phyloP scores from a whole-genome alignment of 441 rosid species.

The Aleurites moluccanus region DNA sequence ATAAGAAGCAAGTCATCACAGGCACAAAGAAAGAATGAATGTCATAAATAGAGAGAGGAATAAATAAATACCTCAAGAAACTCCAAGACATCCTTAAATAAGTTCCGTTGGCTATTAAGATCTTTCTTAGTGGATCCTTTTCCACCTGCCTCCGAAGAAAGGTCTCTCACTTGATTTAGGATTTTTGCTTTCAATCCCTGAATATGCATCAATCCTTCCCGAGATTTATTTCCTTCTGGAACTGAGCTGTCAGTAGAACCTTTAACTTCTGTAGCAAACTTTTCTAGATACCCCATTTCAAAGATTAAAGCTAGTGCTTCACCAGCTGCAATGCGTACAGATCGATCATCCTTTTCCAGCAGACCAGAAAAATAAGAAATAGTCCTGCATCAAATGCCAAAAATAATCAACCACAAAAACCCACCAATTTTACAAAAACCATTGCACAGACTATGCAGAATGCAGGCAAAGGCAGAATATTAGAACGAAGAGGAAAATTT shows the following conservation, averaged over 20 bases:
- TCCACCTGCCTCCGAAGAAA: slow-evolving; percentile 88
- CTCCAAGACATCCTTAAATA: slow-evolving; percentile 77
- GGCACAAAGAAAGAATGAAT: background rate
- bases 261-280: slow-evolving; percentile 52
- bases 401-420: slow-evolving; percentile 7
- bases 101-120: slow-evolving; percentile 77
- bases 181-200: slow-evolving; percentile 71
- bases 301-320: slow-evolving; percentile 84
- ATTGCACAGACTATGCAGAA: background rate
- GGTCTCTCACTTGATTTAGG: slow-evolving; percentile 68
- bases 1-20: slow-evolving; percentile 6
- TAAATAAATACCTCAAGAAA: slow-evolving; percentile 71
- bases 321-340: slow-evolving; percentile 93
- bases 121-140: slow-evolving; percentile 95
- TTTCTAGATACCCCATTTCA: slow-evolving; percentile 71
- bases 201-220: slow-evolving; percentile 47
- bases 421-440: background rate
- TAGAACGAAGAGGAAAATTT: background rate
- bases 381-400: slow-evolving; percentile 51
- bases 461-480: background rate
- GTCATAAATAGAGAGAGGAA: background rate
- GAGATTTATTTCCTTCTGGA: slow-evolving; percentile 53
- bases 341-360: slow-evolving; percentile 84
- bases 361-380: slow-evolving; percentile 69
- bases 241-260: slow-evolving; percentile 41